Evolutionary conservation across 768 basidiomycete species (phyloP), one percentile per base, ranked within the genome.

Genomic region (Hygrophorus pudorinus): DNA sequence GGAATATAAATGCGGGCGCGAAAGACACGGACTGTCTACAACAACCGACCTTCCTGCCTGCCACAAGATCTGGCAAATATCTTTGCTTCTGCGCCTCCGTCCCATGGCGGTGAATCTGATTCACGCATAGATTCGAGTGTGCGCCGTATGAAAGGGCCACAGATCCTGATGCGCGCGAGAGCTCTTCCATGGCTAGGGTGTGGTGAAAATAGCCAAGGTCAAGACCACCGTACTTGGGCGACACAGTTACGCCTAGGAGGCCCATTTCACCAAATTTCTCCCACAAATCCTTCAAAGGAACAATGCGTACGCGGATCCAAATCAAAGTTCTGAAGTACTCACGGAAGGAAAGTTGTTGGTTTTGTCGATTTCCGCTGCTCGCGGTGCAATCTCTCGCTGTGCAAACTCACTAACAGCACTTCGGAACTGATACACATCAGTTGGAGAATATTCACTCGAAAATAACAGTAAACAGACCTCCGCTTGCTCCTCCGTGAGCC

Each of bases 201-300:
- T 92, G 91, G 41, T 89, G 74, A 40, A 92, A 70, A 62, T 92
- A 93, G 2, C 91, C 90, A 49, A 87, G 70, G 2, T 71, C 78
- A 34, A 94, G 68, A 2, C 92, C 92, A n/a, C 81, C 79, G 51
- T 88, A 87, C 53, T 85, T 70, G 31, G 81, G 73, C 9, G 80
- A 73, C 13, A 85, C 88, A 4, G 92, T 97, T 18, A 86, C 69
- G 45, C 92, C 92, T 13, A 97, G 75, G 21, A 97, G 70, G 8
- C 93, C 93, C 92, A 98, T 94, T 16, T 76, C 73, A 4, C 92
- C 89, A 37, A 97, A 70, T 62, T 89, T 90, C 57, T 83, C 77
- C 82, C 90, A 91, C 32, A 94, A 65, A 57, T 86, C 79, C 86
- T 91, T 55, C 13, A 50, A 42, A 5, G 41, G 31, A 24, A 39